phyloP scores from a whole-genome alignment of 2,329 filamentous ascomycete species.

The Pezicula carpinea region DNA sequence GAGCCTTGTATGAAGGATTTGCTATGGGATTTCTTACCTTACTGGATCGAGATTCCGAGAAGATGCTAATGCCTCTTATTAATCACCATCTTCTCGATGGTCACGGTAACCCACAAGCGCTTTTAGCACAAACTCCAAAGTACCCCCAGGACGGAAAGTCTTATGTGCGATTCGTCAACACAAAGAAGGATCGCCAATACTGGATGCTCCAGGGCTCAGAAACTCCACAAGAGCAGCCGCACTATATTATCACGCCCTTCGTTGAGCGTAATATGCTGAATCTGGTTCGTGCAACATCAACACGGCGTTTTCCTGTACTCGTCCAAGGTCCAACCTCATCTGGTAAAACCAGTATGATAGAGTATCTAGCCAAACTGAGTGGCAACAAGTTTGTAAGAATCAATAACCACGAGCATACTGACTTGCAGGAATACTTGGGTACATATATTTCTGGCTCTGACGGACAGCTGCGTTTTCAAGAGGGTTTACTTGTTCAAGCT shows the following conservation, averaged over 20 bases:
- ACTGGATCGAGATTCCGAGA: constrained; percentile 76
- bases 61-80: constrained; percentile 72
- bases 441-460: constrained; percentile 85
- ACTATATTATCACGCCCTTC: constrained; percentile 96
- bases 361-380: constrained; percentile 93
- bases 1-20: constrained; percentile 91
- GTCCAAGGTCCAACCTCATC: constrained; percentile 96
- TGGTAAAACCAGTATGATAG: constrained; percentile 99
- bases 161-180: constrained; percentile 75
- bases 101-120: constrained; percentile 62
- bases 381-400: constrained; percentile 97
- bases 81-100: constrained; percentile 73
- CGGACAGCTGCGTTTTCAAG: constrained; percentile 84
- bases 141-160: constrained; percentile 69
- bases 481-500: constrained; percentile 88
- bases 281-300: constrained; percentile 88
- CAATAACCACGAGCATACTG: constrained; percentile 99
- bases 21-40: constrained; percentile 97
- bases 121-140: constrained; percentile 74
- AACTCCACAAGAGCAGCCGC: constrained; percentile 63
- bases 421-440: constrained; percentile 94
- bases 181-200: constrained; percentile 65
- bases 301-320: constrained; percentile 84
- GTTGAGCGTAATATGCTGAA: constrained; percentile 94
- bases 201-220: constrained; percentile 79